phyloP scores from a whole-genome alignment of 208 protist species.

The Acanthamoeba divionensis region DNA sequence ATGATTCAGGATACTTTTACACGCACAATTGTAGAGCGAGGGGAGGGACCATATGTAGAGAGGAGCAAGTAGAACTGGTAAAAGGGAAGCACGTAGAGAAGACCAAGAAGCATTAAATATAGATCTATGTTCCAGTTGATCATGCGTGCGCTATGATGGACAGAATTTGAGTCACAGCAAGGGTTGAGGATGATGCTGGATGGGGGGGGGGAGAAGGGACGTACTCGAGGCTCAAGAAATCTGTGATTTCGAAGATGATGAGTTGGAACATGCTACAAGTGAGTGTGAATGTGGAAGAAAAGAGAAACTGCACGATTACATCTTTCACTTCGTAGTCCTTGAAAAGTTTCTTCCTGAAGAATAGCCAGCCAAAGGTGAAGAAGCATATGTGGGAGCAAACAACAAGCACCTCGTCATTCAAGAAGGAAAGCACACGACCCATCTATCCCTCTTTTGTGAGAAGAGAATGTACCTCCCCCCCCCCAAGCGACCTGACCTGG shows the following conservation, averaged over 20 bases:
- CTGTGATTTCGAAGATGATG: constrained; percentile 55
- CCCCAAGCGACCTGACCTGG: no score
- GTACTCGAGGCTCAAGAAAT: neutral
- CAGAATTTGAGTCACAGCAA: neutral
- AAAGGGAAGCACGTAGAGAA: constrained; percentile 39
- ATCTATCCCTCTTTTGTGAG: no score
- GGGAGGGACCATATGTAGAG: neutral
- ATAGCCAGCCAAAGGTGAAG: constrained; percentile 15
- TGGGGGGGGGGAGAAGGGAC: neutral
- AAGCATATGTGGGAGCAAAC: neutral
- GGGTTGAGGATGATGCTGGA: neutral
- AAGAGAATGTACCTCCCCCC: no score
- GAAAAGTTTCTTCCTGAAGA: constrained; percentile 53
- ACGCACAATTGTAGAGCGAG: neutral
- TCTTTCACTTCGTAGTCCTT: constrained; percentile 57
- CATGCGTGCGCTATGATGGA: neutral
- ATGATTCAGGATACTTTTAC: neutral
- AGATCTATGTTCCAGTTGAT: constrained; percentile 56
- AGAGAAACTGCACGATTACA: constrained; percentile 47
- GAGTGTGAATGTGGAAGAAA: no score
- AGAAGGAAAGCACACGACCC: no score
- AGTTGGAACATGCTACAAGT: constrained; percentile 56
- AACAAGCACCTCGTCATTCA: neutral
- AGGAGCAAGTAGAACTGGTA: constrained; percentile 55
- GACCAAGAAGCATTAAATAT: constrained; percentile 17